A percentile compares a stretch with the other conserved stretches of the same genome.
phyloP scores from a whole-genome alignment of 2,329 filamentous ascomycete genomes.

The Lachnellula hyalina region DNA sequence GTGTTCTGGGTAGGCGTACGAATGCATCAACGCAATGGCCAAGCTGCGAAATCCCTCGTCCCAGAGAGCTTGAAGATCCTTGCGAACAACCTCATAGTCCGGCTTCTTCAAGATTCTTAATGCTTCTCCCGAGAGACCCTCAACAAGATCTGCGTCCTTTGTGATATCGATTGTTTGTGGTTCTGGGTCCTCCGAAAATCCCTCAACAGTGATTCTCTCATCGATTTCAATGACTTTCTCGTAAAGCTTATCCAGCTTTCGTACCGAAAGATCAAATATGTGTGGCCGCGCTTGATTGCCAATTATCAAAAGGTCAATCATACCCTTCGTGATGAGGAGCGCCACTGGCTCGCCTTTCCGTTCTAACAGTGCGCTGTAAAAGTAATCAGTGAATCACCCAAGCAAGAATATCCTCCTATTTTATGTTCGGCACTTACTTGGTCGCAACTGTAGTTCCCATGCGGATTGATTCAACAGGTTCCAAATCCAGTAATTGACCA shows the following conservation, averaged over 20 bases:
- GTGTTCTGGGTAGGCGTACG: slow-evolving; percentile 61
- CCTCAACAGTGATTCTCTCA: slow-evolving; percentile 65
- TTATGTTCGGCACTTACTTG: slow-evolving; percentile 44
- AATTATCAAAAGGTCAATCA: slow-evolving; percentile 63
- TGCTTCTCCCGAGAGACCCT: slow-evolving; percentile 59
- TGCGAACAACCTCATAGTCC: slow-evolving; percentile 35
- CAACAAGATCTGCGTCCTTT: slow-evolving; percentile 55
- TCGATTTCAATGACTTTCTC: slow-evolving; percentile 63
- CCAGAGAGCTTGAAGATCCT: slow-evolving; percentile 49
- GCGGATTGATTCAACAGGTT: slow-evolving; percentile 49
- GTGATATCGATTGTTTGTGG: slow-evolving; percentile 53
- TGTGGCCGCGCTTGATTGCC: slow-evolving; percentile 67
- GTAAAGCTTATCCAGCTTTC: slow-evolving; percentile 62
- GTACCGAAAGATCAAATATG: slow-evolving; percentile 65
- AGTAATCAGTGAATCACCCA: slow-evolving; percentile 54
- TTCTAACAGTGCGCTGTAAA: slow-evolving; percentile 59
- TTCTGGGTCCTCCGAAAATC: slow-evolving; percentile 48
- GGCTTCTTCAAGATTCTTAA: slow-evolving; percentile 54
- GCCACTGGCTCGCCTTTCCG: slow-evolving; percentile 55
- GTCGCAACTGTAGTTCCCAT: slow-evolving; percentile 77
- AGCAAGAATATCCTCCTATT: neutral
- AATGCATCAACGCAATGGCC: slow-evolving; percentile 62
- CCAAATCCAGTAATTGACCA: slow-evolving; percentile 1
- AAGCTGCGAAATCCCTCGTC: slow-evolving; percentile 55
- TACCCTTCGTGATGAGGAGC: slow-evolving; percentile 56